Evolutionary conservation across 2,329 filamentous ascomycete genomes (phyloP).

Genomic region (Mycosphaerella arachidis): DNA sequence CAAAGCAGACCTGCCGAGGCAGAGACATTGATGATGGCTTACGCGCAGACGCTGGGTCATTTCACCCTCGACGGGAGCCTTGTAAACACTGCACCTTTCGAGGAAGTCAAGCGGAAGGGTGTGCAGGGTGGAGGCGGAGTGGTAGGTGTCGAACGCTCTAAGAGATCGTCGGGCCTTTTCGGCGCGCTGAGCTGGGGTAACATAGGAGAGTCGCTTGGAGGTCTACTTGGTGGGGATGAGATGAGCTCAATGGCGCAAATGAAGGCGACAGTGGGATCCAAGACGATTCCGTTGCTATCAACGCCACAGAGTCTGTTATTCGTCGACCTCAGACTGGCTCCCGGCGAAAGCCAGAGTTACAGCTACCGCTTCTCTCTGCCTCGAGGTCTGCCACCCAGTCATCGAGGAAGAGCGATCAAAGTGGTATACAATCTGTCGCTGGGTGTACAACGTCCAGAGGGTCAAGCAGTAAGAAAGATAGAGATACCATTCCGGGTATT

Average conservation of each 20-base stretch:
- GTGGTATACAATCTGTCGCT: slow-evolving; percentile 87
- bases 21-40: slow-evolving; percentile 95
- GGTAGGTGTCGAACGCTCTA: slow-evolving; percentile 70
- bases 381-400: slow-evolving; percentile 81
- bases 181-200: slow-evolving; percentile 82
- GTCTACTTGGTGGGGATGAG: slow-evolving; percentile 78
- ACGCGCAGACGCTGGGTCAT: slow-evolving; percentile 86
- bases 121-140: slow-evolving; percentile 81
- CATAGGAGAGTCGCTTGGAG: slow-evolving; percentile 81
- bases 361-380: slow-evolving; percentile 84
- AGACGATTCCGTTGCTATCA: slow-evolving; percentile 83
- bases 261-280: slow-evolving; percentile 79
- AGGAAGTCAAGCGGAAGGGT: slow-evolving; percentile 91
- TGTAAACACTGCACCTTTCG: slow-evolving; percentile 83
- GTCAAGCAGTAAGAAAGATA: slow-evolving; percentile 78
- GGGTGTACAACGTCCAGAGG: slow-evolving; percentile 81
- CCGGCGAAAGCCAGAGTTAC: slow-evolving; percentile 83
- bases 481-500: slow-evolving; percentile 90
- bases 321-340: slow-evolving; percentile 80
- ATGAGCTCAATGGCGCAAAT: slow-evolving; percentile 94
- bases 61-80: slow-evolving; percentile 90
- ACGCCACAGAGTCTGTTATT: slow-evolving; percentile 95
- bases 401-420: slow-evolving; percentile 90
- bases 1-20: slow-evolving; percentile 48
- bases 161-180: slow-evolving; percentile 73